These are phyloP conservation scores for Paxillus rubicundulus DNA, from an alignment of 768 basidiomycete species.

Conservation along the genomic window DNA sequence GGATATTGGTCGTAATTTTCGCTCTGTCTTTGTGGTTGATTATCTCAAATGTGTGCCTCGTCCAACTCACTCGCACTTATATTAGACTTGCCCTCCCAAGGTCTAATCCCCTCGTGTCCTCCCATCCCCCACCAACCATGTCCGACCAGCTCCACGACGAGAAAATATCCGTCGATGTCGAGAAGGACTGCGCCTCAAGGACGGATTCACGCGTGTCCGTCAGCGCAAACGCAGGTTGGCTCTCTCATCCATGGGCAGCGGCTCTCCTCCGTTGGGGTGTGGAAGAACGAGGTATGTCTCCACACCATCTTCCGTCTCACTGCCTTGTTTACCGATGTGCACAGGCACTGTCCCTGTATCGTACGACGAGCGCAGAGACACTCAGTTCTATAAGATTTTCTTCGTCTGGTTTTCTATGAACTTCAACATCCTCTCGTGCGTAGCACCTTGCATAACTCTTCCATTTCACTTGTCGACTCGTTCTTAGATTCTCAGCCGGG, in stretches of 20 bases:
- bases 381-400: slow-evolving; percentile 62
- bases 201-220: slow-evolving; percentile 9
- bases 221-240: not conserved
- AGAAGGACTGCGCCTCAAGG: slow-evolving; percentile 26
- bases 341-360: slow-evolving; percentile 54
- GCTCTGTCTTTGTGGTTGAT: not conserved
- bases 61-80: not conserved
- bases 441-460: not conserved
- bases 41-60: not conserved
- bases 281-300: slow-evolving; percentile 27
- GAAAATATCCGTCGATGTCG: slow-evolving; percentile 24
- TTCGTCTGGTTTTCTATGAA: slow-evolving; percentile 73
- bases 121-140: slow-evolving; percentile 13
- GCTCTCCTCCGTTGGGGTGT: slow-evolving; percentile 31
- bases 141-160: slow-evolving; percentile 19
- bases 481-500: slow-evolving; percentile 61
- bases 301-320: not conserved
- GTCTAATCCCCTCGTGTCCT: slow-evolving; percentile 8
- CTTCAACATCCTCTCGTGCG: slow-evolving; percentile 59
- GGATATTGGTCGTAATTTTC: not conserved
- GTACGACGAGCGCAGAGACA: slow-evolving; percentile 49
- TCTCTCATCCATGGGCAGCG: slow-evolving; percentile 12
- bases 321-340: not conserved
- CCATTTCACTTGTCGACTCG: not conserved
- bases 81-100: not conserved